These are phyloP conservation scores for Aureobasidium sp. DNA, from an alignment of 2,329 filamentous ascomycete species.

Conservation along the genomic window DNA sequence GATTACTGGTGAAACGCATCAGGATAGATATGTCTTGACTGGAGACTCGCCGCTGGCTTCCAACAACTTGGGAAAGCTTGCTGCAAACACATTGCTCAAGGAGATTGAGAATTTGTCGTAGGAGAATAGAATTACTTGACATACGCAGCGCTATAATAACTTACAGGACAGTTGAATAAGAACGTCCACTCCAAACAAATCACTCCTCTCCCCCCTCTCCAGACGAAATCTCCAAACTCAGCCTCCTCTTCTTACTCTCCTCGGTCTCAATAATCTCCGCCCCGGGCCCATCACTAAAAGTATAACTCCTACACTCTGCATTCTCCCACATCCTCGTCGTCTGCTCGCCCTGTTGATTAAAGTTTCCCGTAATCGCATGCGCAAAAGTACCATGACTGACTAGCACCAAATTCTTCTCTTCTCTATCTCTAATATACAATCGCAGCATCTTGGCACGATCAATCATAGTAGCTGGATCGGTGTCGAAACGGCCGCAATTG, in stretches of 20 bases:
- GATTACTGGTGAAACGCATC: neutral
- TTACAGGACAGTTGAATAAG: too few species aligned
- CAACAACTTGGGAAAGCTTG: neutral
- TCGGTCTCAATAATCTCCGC: neutral
- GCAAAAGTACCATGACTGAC: constrained; percentile 78
- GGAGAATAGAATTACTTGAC: neutral
- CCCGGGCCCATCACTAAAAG: neutral
- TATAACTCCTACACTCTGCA: constrained; percentile 26
- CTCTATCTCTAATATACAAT: constrained; percentile 43
- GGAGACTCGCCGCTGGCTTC: constrained; percentile 2
- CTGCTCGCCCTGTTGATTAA: constrained; percentile 41
- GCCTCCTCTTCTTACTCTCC: neutral
- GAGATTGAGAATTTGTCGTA: neutral
- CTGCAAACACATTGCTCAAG: neutral
- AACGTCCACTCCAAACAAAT: neutral
- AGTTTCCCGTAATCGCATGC: constrained; percentile 79
- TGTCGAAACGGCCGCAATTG: constrained; percentile 47
- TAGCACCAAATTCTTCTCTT: constrained; percentile 61
- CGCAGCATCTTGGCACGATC: constrained; percentile 54
- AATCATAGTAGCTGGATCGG: constrained; percentile 45
- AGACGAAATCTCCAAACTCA: neutral
- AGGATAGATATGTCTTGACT: neutral
- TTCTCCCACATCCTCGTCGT: neutral
- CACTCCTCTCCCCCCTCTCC: neutral
- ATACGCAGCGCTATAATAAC: neutral